A percentile compares a stretch with the other conserved stretches of the same genome.
Conservation (phyloP, 176 grass and related monocot genomes). For the Calamus simplicifolius region DNA sequence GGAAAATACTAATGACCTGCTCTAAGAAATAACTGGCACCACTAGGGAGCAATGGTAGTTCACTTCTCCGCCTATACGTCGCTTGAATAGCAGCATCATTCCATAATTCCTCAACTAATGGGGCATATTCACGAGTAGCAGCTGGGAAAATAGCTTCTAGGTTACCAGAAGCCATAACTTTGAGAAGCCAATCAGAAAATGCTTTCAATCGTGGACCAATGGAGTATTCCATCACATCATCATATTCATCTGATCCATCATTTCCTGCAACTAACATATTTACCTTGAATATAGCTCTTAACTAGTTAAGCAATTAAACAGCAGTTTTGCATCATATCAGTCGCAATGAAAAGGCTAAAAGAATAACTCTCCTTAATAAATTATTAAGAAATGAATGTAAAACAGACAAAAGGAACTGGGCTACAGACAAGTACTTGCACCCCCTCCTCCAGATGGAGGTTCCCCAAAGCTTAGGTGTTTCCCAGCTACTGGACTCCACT, state of each 20-base stretch:
- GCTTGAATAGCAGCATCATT: slow-evolving; percentile 93
- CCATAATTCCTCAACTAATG: slow-evolving; percentile 92
- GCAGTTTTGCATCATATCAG: too few relatives aligned
- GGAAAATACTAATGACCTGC: slow-evolving; percentile 38
- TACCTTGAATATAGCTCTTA: too few relatives aligned
- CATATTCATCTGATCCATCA: slow-evolving; percentile 19
- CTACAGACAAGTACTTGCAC: too few relatives aligned
- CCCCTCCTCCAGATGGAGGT: too few relatives aligned
- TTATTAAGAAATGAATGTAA: too few relatives aligned
- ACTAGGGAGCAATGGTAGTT: slow-evolving; percentile 52
- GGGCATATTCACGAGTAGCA: slow-evolving; percentile 78
- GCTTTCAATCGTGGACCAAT: slow-evolving; percentile 56
- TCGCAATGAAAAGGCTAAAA: too few relatives aligned
- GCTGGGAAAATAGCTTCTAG: slow-evolving; percentile 89
- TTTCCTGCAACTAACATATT: slow-evolving; percentile 16
- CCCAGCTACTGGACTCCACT: too few relatives aligned
- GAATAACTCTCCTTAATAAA: too few relatives aligned
- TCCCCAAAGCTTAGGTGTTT: too few relatives aligned
- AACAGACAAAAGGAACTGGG: too few relatives aligned
- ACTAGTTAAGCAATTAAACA: too few relatives aligned
- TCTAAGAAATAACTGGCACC: slow-evolving; percentile 84
- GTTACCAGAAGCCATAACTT: slow-evolving; percentile 81
- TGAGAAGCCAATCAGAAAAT: slow-evolving; percentile 92
- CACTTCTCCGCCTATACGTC: slow-evolving; percentile 60
- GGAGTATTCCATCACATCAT: slow-evolving; percentile 44